Conservation (phyloP, 2,329 filamentous ascomycete species). For the Aureobasidium mangrovei region DNA sequence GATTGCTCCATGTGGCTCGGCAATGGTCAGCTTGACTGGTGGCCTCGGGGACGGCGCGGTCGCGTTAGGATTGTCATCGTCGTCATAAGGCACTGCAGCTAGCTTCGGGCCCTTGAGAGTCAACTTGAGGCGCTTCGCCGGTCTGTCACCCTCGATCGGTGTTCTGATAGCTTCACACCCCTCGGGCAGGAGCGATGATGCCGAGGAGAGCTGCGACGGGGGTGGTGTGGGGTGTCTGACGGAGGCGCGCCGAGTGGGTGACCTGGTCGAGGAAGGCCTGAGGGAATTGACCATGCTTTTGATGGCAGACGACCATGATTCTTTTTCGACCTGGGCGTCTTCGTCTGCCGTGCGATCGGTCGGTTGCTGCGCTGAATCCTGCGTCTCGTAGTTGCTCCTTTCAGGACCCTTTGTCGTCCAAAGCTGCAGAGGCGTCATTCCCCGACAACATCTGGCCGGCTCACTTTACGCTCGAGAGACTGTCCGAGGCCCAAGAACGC, state of each 20-base stretch:
- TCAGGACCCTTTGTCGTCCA: conserved; percentile 10
- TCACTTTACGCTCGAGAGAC: background rate
- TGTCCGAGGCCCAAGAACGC: background rate
- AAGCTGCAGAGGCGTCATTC: conserved; percentile 8
- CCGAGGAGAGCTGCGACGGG: background rate
- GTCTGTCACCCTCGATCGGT: background rate
- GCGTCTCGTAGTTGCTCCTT: conserved; percentile 6
- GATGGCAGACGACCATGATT: conserved; percentile 14
- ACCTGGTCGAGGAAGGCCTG: conserved; percentile 9
- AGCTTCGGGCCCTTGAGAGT: conserved; percentile 10
- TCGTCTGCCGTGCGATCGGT: background rate
- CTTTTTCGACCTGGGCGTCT: conserved; percentile 1
- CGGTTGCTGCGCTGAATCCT: conserved; percentile 1
- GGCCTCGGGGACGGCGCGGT: conserved; percentile 23
- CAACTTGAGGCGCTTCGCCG: conserved; percentile 10
- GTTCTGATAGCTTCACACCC: background rate
- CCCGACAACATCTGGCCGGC: conserved; percentile 8
- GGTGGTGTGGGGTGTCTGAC: conserved; percentile 12
- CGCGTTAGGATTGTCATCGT: background rate
- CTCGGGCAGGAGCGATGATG: background rate
- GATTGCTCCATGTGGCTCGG: conserved; percentile 35
- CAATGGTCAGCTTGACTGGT: conserved; percentile 35
- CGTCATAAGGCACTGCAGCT: conserved; percentile 4
- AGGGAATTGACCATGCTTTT: conserved; percentile 14
- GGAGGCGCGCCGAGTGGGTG: conserved; percentile 7